Evolutionary conservation across 768 basidiomycete species (phyloP).

Genomic region (Cystobasidium ongulense): DNA sequence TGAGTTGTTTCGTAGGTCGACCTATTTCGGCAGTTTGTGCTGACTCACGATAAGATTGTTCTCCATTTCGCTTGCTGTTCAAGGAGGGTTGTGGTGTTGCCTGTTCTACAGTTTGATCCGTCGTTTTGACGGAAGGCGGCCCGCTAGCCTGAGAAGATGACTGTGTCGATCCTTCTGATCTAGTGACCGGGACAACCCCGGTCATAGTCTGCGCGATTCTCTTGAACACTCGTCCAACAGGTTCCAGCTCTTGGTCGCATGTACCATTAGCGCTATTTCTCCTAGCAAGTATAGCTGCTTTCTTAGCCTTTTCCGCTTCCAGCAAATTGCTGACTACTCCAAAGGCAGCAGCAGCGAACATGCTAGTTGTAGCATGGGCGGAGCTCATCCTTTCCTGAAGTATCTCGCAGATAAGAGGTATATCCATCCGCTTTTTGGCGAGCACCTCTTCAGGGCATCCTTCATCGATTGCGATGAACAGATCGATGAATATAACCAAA

Average conservation of each 20-base stretch:
- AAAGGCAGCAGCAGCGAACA: slow-evolving; percentile 1
- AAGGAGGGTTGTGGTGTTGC: background rate
- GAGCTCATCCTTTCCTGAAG: slow-evolving; percentile 9
- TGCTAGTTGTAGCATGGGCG: background rate
- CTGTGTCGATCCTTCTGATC: background rate
- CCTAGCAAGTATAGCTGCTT: background rate
- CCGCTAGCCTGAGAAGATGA: background rate
- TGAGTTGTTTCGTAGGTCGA: background rate
- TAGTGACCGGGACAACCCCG: background rate
- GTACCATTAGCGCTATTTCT: background rate
- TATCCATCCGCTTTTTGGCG: background rate
- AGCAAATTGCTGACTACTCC: slow-evolving; percentile 2
- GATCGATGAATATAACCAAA: slow-evolving; percentile 36
- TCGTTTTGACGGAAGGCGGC: background rate
- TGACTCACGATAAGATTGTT: background rate
- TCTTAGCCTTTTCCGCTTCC: slow-evolving; percentile 8
- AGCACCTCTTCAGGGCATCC: slow-evolving; percentile 26
- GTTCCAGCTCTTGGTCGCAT: background rate
- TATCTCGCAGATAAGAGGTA: background rate
- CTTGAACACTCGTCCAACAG: slow-evolving; percentile 10
- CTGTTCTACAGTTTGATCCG: too few species aligned
- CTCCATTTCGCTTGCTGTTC: background rate
- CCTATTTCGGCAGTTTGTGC: background rate
- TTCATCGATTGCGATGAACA: slow-evolving; percentile 37
- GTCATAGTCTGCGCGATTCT: background rate